phyloP scores from a whole-genome alignment of 2,329 filamentous ascomycete species.

The Biscogniauxia sp. region DNA sequence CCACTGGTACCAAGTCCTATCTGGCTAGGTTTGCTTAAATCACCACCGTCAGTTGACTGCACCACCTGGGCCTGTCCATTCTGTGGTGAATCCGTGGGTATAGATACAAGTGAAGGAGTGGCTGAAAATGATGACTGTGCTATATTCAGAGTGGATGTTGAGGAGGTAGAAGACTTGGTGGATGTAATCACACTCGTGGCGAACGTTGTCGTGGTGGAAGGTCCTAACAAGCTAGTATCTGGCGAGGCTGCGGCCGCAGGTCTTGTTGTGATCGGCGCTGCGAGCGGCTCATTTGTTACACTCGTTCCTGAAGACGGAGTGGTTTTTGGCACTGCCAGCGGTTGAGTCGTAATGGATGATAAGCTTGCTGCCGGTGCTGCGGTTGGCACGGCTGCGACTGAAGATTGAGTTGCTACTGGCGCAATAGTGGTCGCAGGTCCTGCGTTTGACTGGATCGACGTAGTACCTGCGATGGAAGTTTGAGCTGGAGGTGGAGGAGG shows the following conservation, averaged over 20 bases:
- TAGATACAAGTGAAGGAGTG: not conserved
- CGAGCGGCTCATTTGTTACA: too few species aligned
- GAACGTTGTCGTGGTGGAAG: not conserved
- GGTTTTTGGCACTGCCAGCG: too few species aligned
- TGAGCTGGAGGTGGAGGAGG: not conserved
- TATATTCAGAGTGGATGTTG: not conserved
- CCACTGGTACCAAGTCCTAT: not conserved
- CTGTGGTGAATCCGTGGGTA: not conserved
- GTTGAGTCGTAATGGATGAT: too few species aligned
- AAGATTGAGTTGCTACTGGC: not conserved
- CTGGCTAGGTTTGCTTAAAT: not conserved
- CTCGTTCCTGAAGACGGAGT: too few species aligned
- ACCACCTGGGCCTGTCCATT: not conserved
- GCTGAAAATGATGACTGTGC: not conserved
- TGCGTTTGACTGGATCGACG: not conserved
- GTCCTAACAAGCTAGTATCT: not conserved
- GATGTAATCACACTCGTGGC: not conserved
- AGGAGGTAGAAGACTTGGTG: not conserved
- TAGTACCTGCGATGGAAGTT: not conserved
- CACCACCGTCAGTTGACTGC: not conserved
- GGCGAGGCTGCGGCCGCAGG: not conserved
- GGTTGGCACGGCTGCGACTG: not conserved
- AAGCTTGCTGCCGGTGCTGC: not conserved
- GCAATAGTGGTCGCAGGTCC: not conserved
- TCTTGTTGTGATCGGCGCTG: too few species aligned